Evolutionary conservation across 164 flowering plant genomes (phyloP), one percentile per base, ranked within the genome.

Genomic region (Vitis labrusca): DNA sequence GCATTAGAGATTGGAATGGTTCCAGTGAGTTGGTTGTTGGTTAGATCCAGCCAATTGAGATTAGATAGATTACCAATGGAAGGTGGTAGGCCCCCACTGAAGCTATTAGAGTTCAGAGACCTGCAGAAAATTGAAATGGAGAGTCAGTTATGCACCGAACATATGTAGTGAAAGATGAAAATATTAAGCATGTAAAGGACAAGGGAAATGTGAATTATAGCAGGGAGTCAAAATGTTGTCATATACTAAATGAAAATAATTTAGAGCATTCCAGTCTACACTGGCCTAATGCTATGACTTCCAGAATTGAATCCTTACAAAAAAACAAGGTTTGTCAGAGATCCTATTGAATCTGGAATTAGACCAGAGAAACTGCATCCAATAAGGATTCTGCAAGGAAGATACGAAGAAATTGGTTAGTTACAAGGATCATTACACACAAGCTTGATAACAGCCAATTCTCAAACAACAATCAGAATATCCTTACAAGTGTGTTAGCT

Each of bases 321-420:
- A 68, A 11, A 65, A 13, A 50, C 64, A 66, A 90, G 85, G 60
- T 71, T 49, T 17, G 27, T 53, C 11, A 88, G 81, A 49, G 83
- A 83, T 67, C 95, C 95, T 23, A 90, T 82, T 1, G 87, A 44
- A 50, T 71, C 73, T 12, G 95, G 95, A 61, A 90, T 80, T n/a
- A 66, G 79, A 54, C 95, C 92, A 65, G 73, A 62, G 83, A 90
- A 88, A 50, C 89, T 53, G 74, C 92, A 90, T 29, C 88, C 89
- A 51, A 79, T 73, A 16, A 90, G 84, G 65, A 77, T 78, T 68
- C 95, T 88, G 78, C 53, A 10, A 72, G 30, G 63, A 47, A 58
- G 13, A 47, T 48, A 47, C 54, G 48, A 71, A 6, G 29, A 47
- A 64, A 32, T 52, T 49, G 8, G 57, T 27, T 61, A 3, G n/a